Evolutionary conservation across 345 rosid species (phyloP), one percentile per base, ranked within the genome.

Genomic region (Pugionium dolabratum): DNA sequence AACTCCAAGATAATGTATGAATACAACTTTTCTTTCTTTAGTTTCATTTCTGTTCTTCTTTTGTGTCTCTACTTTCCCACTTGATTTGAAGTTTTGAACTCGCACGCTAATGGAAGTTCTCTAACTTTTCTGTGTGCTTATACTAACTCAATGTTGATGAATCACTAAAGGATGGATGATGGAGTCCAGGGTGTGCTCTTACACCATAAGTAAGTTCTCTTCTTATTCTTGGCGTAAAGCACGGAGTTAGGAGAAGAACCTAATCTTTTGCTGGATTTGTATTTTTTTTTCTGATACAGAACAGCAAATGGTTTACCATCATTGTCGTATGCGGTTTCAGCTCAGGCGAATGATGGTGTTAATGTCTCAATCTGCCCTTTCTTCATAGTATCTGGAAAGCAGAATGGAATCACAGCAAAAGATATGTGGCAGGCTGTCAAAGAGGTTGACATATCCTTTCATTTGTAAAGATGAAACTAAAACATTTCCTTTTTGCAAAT

Each of bases 381-480:
- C 69, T 93, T 90, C 75, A 77, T 78, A 67, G 74, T 85, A 71
- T 77, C 89, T 9, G 98, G 98, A 34, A 74, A 86, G 65, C 77
- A 80, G 46, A 73, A 67, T 47, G 91, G 95, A 42, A 57, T 86
- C 74, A 82, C 89, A 44, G 95, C 97, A 25, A 85, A 80, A 66
- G 92, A 86, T 31, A 84, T 93, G 97, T 93, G 98, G 98, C 64
- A 83, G 43, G 81, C 79, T 73, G 78, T 93, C 28, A 93, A 83
- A 76, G 79, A 87, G 96, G 98, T 93, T 54, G 50, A 62, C 40
- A 49, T 11, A 32, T 59, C 1, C 31, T 25, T 52, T 30, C 43
- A 36, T 28, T 39, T 35, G 37, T 25, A 50, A 57, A 2, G 5
- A 55, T 7, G 69, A 61, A 5, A 28, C 33, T 28, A 39, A 11